phyloP scores from a whole-genome alignment of 805 yeast species.

The Schizosaccharomyces lindneri region DNA sequence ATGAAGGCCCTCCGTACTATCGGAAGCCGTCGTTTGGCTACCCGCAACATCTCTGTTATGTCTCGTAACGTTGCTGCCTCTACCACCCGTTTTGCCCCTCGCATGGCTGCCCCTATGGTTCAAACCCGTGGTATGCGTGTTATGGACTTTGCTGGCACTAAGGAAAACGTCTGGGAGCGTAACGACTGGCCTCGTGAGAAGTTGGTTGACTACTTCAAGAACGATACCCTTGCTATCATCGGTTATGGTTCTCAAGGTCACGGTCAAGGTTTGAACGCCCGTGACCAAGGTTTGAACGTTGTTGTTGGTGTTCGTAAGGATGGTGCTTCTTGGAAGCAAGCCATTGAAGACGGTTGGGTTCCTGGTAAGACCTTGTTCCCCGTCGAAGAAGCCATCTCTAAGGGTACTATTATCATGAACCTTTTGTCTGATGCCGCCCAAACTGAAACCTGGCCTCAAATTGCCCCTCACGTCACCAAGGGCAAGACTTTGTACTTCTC shows the following conservation, averaged over 20 bases:
- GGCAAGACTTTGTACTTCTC: constrained; percentile 97
- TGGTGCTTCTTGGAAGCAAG: constrained; percentile 99
- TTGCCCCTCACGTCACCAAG: constrained; percentile 81
- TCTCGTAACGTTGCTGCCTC: not conserved
- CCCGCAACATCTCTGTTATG: not conserved
- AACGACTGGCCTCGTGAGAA: constrained; percentile 98
- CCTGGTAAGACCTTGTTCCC: constrained; percentile 96
- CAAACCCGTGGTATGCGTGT: constrained; percentile 79
- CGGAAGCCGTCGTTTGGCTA: not conserved
- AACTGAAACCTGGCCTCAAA: constrained; percentile 82
- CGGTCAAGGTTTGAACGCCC: constrained; percentile 97
- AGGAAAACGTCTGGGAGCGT: constrained; percentile 76
- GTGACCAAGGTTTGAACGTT: constrained; percentile 96
- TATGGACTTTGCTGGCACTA: constrained; percentile 88
- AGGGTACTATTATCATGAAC: constrained; percentile 92
- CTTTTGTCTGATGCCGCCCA: constrained; percentile 97
- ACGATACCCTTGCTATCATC: constrained; percentile 88
- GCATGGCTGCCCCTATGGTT: constrained; percentile 24
- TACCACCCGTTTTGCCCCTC: constrained; percentile 12
- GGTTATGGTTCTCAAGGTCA: constrained; percentile 99
- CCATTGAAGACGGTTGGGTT: constrained; percentile 98
- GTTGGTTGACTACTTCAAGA: constrained; percentile 84
- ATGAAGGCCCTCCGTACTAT: not conserved
- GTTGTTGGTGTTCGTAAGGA: constrained; percentile 94
- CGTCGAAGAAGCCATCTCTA: constrained; percentile 73